A percentile compares a stretch with the other conserved stretches of the same genome.
phyloP scores from a whole-genome alignment of 768 basidiomycete species.

The Lentinus tigrinus region DNA sequence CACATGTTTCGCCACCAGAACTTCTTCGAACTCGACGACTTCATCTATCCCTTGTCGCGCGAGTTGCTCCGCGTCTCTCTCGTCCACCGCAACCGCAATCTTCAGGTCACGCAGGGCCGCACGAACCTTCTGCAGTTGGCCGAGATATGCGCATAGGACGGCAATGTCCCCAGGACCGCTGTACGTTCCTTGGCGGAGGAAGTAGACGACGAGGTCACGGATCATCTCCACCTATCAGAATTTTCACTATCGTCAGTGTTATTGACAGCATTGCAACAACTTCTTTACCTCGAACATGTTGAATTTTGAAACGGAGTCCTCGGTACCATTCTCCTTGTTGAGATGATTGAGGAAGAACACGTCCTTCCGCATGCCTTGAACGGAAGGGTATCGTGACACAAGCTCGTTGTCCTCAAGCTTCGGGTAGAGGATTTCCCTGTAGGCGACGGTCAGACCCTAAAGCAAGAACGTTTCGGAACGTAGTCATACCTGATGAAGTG shows the following conservation, averaged over 20 bases:
- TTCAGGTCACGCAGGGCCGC: constrained; percentile 39
- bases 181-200: constrained; percentile 51
- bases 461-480: background rate
- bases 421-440: constrained; percentile 60
- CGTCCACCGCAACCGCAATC: constrained; percentile 67
- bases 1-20: constrained; percentile 55
- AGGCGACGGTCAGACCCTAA: background rate
- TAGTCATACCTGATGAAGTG: constrained; percentile 49
- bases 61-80: constrained; percentile 63
- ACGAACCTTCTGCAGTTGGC: constrained; percentile 46
- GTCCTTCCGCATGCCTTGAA: constrained; percentile 62
- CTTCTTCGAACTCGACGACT: constrained; percentile 38
- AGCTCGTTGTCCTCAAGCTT: constrained; percentile 54
- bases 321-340: constrained; percentile 59
- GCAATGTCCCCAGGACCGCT: constrained; percentile 49
- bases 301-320: constrained; percentile 65
- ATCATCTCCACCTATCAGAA: constrained; percentile 40
- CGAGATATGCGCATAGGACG: constrained; percentile 53
- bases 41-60: constrained; percentile 46
- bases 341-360: constrained; percentile 68
- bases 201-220: constrained; percentile 51
- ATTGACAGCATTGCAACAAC: background rate
- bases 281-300: constrained; percentile 64
- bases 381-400: constrained; percentile 49
- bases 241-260: constrained; percentile 15